Evolutionary conservation across 495 filamentous ascomycete genomes (phyloP), one percentile per base, ranked within the genome.

Genomic region (Opeltia flavorubescens): DNA sequence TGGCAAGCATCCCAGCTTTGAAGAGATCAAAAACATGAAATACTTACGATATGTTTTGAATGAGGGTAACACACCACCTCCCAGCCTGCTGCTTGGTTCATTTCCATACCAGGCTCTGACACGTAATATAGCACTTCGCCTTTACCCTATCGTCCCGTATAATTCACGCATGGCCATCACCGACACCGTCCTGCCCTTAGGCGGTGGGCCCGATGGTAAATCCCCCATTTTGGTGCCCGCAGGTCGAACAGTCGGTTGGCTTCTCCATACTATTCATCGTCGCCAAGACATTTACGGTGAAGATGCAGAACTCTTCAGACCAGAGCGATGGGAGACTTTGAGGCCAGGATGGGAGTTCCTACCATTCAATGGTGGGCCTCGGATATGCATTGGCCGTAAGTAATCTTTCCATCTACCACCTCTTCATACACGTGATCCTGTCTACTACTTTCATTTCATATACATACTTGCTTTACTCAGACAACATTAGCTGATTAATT

Each of bases 381-480:
- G 89, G 30, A 89, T 94, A 47, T 95, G 89, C 62, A 76, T 95
- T 55, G 89, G 89, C 5, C 61, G 55, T 58, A 53, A 40, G 55
- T 49, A 18, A 69, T 48, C 12, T 39, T 18, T 34, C 27, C 15
- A 17, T 27, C 35, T 20, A 25, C 2, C 24, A 4, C 17, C 5
- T 27, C 4, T 11, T n/a, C 31, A 3, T 11, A 17, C 31, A 34
- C 13, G 31, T 2, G 17, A 38, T 11, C n/a, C 23, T 29, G 26
- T 18, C 26, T n/a, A n/a, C n/a, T n/a, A n/a, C n/a, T n/a, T n/a
- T n/a, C n/a, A n/a, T n/a, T n/a, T n/a, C n/a, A n/a, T n/a, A n/a
- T n/a, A n/a, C n/a, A n/a, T n/a, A n/a, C n/a, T n/a, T n/a, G n/a
- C n/a, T n/a, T n/a, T 12, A 21, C 20, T 24, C 9, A 26, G 12